Conservation (phyloP, 148 eudicot genomes). For the Euryodendron excelsum region DNA sequence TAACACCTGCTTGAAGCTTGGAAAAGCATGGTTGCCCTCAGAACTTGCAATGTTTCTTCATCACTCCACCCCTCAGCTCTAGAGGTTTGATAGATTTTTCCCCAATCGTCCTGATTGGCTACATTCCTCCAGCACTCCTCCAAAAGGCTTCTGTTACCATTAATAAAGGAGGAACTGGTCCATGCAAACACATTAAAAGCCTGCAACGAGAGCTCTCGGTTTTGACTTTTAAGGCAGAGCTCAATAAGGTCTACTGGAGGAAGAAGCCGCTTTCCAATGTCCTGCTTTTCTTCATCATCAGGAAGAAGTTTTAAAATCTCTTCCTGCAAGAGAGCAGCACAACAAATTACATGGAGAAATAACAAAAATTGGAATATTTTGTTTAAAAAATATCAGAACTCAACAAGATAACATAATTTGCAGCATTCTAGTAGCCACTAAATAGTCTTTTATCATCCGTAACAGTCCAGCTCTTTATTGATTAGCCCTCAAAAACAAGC, state of each 20-base stretch:
- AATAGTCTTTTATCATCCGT: background rate
- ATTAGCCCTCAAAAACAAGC: background rate
- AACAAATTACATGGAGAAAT: background rate
- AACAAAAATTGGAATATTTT: background rate
- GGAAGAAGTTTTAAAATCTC: slow-evolving; percentile 54
- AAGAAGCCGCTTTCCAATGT: slow-evolving; percentile 55
- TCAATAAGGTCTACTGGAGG: slow-evolving; percentile 80
- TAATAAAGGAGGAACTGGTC: slow-evolving; percentile 83
- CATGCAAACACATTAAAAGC: slow-evolving; percentile 89
- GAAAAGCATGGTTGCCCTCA: slow-evolving; percentile 67
- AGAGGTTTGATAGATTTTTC: slow-evolving; percentile 53
- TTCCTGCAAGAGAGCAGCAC: slow-evolving; percentile 52
- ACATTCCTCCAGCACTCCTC: slow-evolving; percentile 93
- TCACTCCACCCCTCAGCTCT: slow-evolving; percentile 80
- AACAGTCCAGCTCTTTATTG: background rate
- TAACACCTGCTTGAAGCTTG: slow-evolving; percentile 83
- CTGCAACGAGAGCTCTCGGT: slow-evolving; percentile 50
- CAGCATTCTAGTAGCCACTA: background rate
- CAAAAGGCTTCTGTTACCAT: slow-evolving; percentile 58
- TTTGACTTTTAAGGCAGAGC: slow-evolving; percentile 58
- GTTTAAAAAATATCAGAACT: background rate
- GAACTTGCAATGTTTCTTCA: slow-evolving; percentile 49
- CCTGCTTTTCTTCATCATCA: slow-evolving; percentile 56
- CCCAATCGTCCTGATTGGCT: slow-evolving; percentile 85
- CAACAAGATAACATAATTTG: background rate